Conservation (phyloP, 129 eudicot genomes). For the Pittosporum tobira region DNA sequence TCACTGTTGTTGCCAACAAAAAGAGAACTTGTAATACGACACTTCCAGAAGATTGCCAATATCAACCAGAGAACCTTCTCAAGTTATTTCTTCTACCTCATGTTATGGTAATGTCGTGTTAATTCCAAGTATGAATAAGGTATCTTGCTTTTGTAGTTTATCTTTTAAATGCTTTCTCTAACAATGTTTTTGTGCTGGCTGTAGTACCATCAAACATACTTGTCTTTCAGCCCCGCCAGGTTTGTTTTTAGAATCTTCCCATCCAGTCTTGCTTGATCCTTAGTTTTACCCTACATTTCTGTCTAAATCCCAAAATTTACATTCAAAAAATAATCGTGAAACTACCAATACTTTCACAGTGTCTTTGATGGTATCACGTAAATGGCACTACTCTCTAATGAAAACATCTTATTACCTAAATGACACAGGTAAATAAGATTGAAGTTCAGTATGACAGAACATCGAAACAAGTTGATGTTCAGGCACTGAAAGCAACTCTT, state of each 20-base stretch:
- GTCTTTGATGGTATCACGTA: neutral
- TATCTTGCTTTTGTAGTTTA: conserved; percentile 1
- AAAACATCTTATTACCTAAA: neutral
- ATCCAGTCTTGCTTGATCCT: neutral
- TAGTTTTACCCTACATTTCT: neutral
- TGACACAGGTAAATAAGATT: conserved; percentile 53
- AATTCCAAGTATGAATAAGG: neutral
- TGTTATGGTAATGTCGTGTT: conserved; percentile 46
- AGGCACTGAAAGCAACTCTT: conserved; percentile 67
- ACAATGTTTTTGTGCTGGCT: conserved; percentile 16
- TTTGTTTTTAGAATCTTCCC: conserved; percentile 22
- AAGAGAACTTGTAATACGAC: conserved; percentile 49
- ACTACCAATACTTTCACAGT: neutral
- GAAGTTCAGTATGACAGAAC: conserved; percentile 68
- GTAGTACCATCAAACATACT: conserved; percentile 67
- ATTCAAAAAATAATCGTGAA: neutral
- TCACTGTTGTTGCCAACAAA: conserved; percentile 53
- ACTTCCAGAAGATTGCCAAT: conserved; percentile 97
- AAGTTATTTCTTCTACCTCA: conserved; percentile 70
- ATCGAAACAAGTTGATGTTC: conserved; percentile 95
- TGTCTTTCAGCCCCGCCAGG: conserved; percentile 92
- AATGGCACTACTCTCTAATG: neutral
- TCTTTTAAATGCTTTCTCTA: neutral
- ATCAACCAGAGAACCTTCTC: conserved; percentile 88
- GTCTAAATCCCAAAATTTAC: neutral